Evolutionary conservation across 2,329 filamentous ascomycete species (phyloP).

Genomic region (Helotiales sp.): DNA sequence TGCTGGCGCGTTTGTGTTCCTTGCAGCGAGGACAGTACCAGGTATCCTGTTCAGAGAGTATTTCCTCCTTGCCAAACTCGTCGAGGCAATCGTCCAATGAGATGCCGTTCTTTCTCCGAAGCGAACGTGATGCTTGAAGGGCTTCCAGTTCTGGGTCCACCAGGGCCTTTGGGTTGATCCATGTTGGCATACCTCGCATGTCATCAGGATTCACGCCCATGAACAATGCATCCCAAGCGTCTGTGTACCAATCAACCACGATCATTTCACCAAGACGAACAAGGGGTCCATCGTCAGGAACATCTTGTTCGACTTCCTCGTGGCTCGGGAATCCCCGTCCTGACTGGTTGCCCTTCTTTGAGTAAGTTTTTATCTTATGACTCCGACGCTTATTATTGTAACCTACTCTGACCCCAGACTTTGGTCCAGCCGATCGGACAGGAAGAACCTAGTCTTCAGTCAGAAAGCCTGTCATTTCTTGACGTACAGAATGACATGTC

Average conservation of each 20-base stretch:
- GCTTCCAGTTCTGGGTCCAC: conserved; percentile 69
- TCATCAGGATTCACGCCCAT: conserved; percentile 46
- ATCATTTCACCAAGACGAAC: conserved; percentile 84
- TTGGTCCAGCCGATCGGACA: conserved; percentile 38
- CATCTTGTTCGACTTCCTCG: conserved; percentile 18
- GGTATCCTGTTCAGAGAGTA: conserved; percentile 91
- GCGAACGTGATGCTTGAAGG: conserved; percentile 65
- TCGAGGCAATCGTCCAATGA: conserved; percentile 88
- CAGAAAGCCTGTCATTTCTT: conserved; percentile 23
- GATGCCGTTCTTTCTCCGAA: conserved; percentile 76
- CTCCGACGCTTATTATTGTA: conserved; percentile 38
- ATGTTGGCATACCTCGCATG: conserved; percentile 44
- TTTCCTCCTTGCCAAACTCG: conserved; percentile 92
- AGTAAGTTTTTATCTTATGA: conserved; percentile 45
- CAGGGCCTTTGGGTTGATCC: conserved; percentile 51
- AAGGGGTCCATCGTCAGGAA: conserved; percentile 61
- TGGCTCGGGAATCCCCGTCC: conserved; percentile 11
- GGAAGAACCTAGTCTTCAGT: conserved; percentile 42
- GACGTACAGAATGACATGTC: not conserved
- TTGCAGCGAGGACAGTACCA: conserved; percentile 99
- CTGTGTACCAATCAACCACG: conserved; percentile 81
- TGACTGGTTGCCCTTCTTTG: conserved; percentile 44
- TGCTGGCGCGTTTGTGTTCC: conserved; percentile 87
- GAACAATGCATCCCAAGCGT: conserved; percentile 76
- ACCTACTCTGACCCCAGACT: conserved; percentile 41